Evolutionary conservation across 495 filamentous ascomycete species (phyloP).

Genomic region (Tuber melanosporum): DNA sequence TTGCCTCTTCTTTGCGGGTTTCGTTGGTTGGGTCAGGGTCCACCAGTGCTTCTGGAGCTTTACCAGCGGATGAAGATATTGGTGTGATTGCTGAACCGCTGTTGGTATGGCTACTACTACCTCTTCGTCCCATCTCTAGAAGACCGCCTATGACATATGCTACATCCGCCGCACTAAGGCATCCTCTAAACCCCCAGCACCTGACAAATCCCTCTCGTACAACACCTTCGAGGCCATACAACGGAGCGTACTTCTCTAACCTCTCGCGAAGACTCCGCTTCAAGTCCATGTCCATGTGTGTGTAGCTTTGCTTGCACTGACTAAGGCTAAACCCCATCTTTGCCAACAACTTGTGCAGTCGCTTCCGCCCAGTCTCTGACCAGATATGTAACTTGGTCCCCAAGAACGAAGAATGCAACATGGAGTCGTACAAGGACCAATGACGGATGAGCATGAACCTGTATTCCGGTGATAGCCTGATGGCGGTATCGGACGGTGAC

Average conservation of each 20-base stretch:
- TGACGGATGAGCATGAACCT: conserved; percentile 89
- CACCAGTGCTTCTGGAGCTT: conserved; percentile 38
- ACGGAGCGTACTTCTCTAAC: conserved; percentile 76
- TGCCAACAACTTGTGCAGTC: conserved; percentile 89
- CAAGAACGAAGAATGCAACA: conserved; percentile 96
- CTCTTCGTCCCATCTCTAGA: conserved; percentile 73
- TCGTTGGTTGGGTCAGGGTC: conserved; percentile 47
- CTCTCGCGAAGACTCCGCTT: conserved; percentile 82
- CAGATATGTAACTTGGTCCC: conserved; percentile 87
- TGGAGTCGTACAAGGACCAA: conserved; percentile 96
- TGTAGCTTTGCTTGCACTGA: conserved; percentile 91
- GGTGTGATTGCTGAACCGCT: conserved; percentile 32
- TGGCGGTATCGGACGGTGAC: conserved; percentile 83
- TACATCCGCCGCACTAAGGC: conserved; percentile 83
- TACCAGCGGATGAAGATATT: conserved; percentile 38
- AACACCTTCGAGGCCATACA: conserved; percentile 87
- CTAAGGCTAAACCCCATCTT: conserved; percentile 95
- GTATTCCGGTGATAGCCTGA: conserved; percentile 88
- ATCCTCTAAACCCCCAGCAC: conserved; percentile 96
- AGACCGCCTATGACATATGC: conserved; percentile 84
- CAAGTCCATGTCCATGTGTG: conserved; percentile 96
- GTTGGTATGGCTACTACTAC: conserved; percentile 29
- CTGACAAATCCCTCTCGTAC: conserved; percentile 97
- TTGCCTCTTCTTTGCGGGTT: conserved; percentile 41
- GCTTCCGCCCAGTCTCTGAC: conserved; percentile 80